Evolutionary conservation across 305 asterid genomes (phyloP).

Genomic region (Rubia tinctorum): DNA sequence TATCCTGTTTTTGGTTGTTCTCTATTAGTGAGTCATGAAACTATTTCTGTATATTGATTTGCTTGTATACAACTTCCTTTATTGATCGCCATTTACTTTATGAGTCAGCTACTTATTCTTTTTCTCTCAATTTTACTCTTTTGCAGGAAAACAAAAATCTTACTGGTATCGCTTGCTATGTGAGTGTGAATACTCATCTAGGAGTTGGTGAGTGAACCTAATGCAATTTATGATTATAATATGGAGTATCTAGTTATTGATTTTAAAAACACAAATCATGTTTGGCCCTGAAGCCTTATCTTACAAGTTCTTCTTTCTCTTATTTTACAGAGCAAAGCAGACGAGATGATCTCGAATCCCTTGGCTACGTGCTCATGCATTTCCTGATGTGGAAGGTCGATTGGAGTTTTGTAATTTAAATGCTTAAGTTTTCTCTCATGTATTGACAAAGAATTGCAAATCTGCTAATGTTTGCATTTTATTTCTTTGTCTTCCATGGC

Average conservation of each 20-base stretch:
- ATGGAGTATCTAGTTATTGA: not conserved
- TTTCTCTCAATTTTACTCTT: not conserved
- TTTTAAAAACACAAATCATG: not conserved
- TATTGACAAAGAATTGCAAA: not conserved
- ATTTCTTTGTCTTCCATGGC: conserved; percentile 84
- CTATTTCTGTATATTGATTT: not conserved
- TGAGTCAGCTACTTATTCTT: not conserved
- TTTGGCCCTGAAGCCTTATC: not conserved
- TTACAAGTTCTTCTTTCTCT: conserved; percentile 14
- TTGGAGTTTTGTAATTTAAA: conserved; percentile 9
- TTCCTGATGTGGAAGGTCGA: conserved; percentile 80
- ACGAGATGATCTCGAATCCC: conserved; percentile 92
- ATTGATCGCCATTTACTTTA: not conserved
- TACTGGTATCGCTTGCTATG: conserved; percentile 90
- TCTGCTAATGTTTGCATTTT: conserved; percentile 14
- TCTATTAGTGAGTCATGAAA: not conserved
- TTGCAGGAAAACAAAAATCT: conserved; percentile 80
- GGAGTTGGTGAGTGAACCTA: conserved; percentile 64
- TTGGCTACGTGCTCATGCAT: conserved; percentile 90
- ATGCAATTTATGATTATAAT: conserved; percentile 5
- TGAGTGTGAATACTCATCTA: conserved; percentile 82
- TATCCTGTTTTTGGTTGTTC: not conserved
- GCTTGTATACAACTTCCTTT: not conserved
- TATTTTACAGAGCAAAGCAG: conserved; percentile 76
- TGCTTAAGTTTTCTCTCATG: conserved; percentile 7